Base-by-base conservation (phyloP, 192 early-diverging fungal species). In the Linnemannia schmuckeri region DNA sequence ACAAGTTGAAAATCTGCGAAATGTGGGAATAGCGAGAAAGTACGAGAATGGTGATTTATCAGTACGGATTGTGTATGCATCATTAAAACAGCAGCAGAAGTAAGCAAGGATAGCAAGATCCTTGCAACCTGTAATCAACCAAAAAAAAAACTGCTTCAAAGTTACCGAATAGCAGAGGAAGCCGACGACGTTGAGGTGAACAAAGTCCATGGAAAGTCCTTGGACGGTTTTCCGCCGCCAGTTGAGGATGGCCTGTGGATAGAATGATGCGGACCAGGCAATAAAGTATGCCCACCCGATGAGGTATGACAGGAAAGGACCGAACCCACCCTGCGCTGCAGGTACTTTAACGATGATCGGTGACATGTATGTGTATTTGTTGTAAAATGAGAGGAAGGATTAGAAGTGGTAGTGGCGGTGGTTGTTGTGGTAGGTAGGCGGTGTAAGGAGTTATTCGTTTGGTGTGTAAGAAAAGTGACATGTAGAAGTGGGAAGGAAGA, bases 201-300 rank as follows among this genome's bases (percentile, higher is more conserved):
- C 82, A 91, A 97, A 99, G 87, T 99, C 97, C 37, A 97, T 91
- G 5, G 97, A 99, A 41, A 99, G 89, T 0, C 97, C 97, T 54
- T 94, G 90, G 10, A 97, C 96, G 80, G 91, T 95, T 74, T 96
- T 95, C 41, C 96, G 91, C 33, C 79, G 83, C 83, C 90, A 94
- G 90, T 98, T 97, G 63, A 97, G 92, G 20, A 96, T 85, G 4
- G 92, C 90, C 76, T 97, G 97, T 7, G 97, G 97, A 83, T 97
- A 98, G 81, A 98, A 98, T 82, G 93, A 94, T 38, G 95, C 89
- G 1, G 95, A 96, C 97, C 97, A 98, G 35, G 97, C 95, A 9
- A 92, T 68, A 83, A 97, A 96, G 89, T 97, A 97, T 6, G 76
- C 68, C 89, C 83, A 82, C 0, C 85, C 85, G 27, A 87, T 72